Evolutionary conservation across 108 stramenopile species (phyloP).

Genomic region (Pseudonitzschia delicatissima): DNA sequence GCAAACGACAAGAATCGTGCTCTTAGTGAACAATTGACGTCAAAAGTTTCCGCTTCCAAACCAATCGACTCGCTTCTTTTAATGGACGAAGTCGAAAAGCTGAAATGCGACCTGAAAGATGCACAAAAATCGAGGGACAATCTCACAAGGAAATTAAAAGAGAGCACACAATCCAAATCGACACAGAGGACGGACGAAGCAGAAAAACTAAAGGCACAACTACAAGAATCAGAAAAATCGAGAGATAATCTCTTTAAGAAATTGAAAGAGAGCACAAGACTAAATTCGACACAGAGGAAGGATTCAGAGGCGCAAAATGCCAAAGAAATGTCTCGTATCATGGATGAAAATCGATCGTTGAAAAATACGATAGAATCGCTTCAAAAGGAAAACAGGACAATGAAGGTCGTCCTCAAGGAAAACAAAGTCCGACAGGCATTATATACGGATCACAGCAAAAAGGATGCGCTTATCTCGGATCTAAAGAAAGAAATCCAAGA

Average conservation of each 20-base stretch:
- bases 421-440: neutral
- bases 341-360: neutral
- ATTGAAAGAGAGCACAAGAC: neutral
- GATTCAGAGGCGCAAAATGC: neutral
- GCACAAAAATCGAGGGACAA: conserved; percentile 14
- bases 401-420: neutral
- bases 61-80: too few species aligned
- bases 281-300: neutral
- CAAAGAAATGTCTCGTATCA: neutral
- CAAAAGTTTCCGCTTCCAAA: conserved; percentile 1
- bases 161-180: neutral
- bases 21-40: conserved; percentile 12
- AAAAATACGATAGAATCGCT: neutral
- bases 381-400: conserved; percentile 3
- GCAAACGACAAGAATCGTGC: conserved; percentile 20
- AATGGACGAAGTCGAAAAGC: neutral
- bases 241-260: neutral
- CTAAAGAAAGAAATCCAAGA: neutral
- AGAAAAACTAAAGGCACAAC: neutral
- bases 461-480: neutral
- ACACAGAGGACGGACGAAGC: neutral
- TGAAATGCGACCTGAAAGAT: neutral
- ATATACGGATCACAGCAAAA: neutral
- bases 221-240: neutral
- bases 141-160: conserved; percentile 14